phyloP scores from a whole-genome alignment of 2,329 filamentous ascomycete species.

The Fusarium longipes region DNA sequence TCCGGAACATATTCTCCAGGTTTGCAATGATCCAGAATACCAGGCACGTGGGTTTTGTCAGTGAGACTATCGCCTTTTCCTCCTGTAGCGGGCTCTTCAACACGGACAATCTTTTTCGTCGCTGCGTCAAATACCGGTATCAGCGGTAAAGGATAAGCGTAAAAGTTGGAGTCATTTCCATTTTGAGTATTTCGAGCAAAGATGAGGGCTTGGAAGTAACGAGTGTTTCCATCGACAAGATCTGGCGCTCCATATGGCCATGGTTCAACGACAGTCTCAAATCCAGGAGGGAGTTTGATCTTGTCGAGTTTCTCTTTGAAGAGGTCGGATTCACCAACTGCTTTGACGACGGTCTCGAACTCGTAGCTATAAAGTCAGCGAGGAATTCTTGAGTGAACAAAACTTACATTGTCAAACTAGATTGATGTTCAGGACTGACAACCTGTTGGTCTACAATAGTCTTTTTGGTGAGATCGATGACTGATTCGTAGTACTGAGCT shows the following conservation, averaged over 20 bases:
- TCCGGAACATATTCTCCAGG: slow-evolving; percentile 56
- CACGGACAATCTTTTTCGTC: slow-evolving; percentile 49
- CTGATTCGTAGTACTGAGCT: slow-evolving; percentile 50
- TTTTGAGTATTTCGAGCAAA: slow-evolving; percentile 48
- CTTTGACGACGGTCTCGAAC: slow-evolving; percentile 52
- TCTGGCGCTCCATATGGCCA: slow-evolving; percentile 51
- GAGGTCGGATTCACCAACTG: slow-evolving; percentile 44
- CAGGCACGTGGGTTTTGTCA: slow-evolving; percentile 29
- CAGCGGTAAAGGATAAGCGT: slow-evolving; percentile 64
- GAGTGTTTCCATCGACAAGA: slow-evolving; percentile 44
- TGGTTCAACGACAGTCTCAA: slow-evolving; percentile 50
- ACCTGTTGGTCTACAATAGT: slow-evolving; percentile 44
- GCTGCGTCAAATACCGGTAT: slow-evolving; percentile 56
- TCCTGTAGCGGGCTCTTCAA: slow-evolving; percentile 52
- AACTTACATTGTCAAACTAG: slow-evolving; percentile 48
- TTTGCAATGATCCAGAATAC: slow-evolving; percentile 48
- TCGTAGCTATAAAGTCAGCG: slow-evolving; percentile 18
- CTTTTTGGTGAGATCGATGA: slow-evolving; percentile 48
- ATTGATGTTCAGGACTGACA: slow-evolving; percentile 47
- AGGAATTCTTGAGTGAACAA: rapidly evolving
- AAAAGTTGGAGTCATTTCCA: slow-evolving; percentile 64
- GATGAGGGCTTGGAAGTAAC: slow-evolving; percentile 51
- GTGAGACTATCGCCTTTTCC: slow-evolving; percentile 44
- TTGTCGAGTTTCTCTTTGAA: slow-evolving; percentile 49
- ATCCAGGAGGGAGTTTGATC: slow-evolving; percentile 46